Conservation (phyloP, 495 filamentous ascomycete species). For the Penicillium cosmopolitanum region DNA sequence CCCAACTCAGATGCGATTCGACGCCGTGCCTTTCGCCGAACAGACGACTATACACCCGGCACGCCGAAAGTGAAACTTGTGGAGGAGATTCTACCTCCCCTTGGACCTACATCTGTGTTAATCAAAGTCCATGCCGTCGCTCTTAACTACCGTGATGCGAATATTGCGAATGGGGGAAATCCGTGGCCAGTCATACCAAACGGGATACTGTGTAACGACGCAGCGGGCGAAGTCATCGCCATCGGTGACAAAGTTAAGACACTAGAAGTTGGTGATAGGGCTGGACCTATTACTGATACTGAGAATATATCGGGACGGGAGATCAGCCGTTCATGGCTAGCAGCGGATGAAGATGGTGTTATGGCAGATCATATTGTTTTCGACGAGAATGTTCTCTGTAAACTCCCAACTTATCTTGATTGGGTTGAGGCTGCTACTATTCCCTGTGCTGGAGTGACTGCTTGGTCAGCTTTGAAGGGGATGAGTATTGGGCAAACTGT, state of each 20-base stretch:
- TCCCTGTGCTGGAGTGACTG: conserved; percentile 45
- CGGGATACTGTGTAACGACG: conserved; percentile 40
- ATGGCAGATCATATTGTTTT: conserved; percentile 40
- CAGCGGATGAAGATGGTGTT: conserved; percentile 42
- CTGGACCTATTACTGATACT: conserved; percentile 34
- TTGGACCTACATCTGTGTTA: conserved; percentile 36
- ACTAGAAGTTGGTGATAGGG: conserved; percentile 34
- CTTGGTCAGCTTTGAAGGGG: conserved; percentile 42
- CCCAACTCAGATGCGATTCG: neutral
- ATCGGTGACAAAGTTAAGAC: conserved; percentile 35
- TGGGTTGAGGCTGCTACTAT: conserved; percentile 36
- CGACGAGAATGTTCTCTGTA: conserved; percentile 30
- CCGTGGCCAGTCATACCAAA: conserved; percentile 39
- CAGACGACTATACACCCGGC: conserved; percentile 34
- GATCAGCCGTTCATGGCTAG: conserved; percentile 33
- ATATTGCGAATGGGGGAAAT: conserved; percentile 41
- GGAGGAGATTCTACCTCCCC: conserved; percentile 22
- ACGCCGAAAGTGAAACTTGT: conserved; percentile 29
- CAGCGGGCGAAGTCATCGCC: conserved; percentile 40
- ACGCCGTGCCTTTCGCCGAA: conserved; percentile 33
- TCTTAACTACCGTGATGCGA: conserved; percentile 50
- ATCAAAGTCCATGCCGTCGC: conserved; percentile 45
- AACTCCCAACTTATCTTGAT: conserved; percentile 34
- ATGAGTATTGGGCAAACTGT: conserved; percentile 39
- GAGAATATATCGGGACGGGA: conserved; percentile 33